Evolutionary conservation across 768 basidiomycete genomes (phyloP).

Genomic region (Auriculariales sp.): DNA sequence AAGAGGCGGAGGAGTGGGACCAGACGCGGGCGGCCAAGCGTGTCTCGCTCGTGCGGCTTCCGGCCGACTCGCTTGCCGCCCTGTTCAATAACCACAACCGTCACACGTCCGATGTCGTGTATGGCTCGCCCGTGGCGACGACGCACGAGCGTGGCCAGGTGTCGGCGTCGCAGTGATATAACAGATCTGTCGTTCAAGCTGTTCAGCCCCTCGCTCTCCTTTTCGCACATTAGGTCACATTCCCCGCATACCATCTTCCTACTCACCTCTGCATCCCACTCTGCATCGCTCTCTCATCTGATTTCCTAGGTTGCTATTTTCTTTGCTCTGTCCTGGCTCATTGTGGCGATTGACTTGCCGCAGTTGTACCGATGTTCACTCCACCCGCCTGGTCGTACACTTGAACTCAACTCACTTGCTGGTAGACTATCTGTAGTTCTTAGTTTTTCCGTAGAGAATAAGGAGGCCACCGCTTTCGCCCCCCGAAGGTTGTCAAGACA

Average conservation of each 20-base stretch:
- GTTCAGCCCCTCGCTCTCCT: neutral
- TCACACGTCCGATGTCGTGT: neutral
- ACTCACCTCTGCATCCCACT: no score
- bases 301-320: no score
- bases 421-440: no score
- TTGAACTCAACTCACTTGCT: no score
- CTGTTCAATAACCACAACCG: neutral
- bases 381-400: no score
- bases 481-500: no score
- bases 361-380: no score
- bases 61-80: conserved; percentile 24
- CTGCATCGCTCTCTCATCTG: no score
- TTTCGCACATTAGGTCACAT: neutral
- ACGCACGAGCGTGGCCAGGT: neutral
- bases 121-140: neutral
- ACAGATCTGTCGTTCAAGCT: neutral
- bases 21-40: conserved; percentile 74
- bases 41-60: conserved; percentile 66
- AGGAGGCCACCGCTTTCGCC: no score
- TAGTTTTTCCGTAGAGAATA: no score
- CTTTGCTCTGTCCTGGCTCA: no score
- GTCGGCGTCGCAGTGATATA: neutral
- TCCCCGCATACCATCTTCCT: neutral
- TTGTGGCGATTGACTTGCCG: no score
- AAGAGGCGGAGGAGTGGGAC: conserved; percentile 82